A percentile compares a stretch with the other conserved stretches of the same genome.
phyloP scores from a whole-genome alignment of 805 yeast genomes.

The Wickerhamomyces queroliae region DNA sequence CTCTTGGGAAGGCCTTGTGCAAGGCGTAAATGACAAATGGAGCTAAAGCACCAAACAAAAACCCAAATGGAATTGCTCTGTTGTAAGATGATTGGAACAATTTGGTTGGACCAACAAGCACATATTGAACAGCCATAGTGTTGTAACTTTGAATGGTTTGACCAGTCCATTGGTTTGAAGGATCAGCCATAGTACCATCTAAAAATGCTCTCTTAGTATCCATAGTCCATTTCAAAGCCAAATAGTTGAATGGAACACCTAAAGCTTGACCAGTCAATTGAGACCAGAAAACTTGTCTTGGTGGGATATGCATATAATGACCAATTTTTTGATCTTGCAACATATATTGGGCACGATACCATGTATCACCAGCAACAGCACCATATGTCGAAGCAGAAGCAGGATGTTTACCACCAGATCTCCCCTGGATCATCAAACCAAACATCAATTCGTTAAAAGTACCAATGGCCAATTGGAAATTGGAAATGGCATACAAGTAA shows the following conservation, averaged over 20 bases:
- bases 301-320: slow-evolving; percentile 48
- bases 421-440: slow-evolving; percentile 37
- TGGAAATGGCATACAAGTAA: slow-evolving; percentile 44
- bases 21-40: background rate
- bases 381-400: slow-evolving; percentile 45
- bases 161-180: slow-evolving; percentile 4
- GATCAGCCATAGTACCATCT: slow-evolving; percentile 2
- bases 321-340: slow-evolving; percentile 39
- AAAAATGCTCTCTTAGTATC: slow-evolving; percentile 28
- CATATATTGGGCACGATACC: slow-evolving; percentile 42
- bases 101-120: slow-evolving; percentile 1
- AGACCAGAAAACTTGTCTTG: slow-evolving; percentile 41
- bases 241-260: slow-evolving; percentile 48
- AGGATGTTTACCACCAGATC: slow-evolving; percentile 30
- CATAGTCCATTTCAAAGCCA: slow-evolving; percentile 43
- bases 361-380: slow-evolving; percentile 47
- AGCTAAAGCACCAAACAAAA: slow-evolving; percentile 1
- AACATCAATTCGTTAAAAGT: slow-evolving; percentile 44
- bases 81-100: background rate
- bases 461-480: slow-evolving; percentile 47
- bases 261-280: slow-evolving; percentile 47
- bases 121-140: slow-evolving; percentile 3
- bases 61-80: background rate
- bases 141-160: background rate
- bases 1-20: background rate